Evolutionary conservation across 2,329 filamentous ascomycete genomes (phyloP).

Genomic region (Septoria linicola): DNA sequence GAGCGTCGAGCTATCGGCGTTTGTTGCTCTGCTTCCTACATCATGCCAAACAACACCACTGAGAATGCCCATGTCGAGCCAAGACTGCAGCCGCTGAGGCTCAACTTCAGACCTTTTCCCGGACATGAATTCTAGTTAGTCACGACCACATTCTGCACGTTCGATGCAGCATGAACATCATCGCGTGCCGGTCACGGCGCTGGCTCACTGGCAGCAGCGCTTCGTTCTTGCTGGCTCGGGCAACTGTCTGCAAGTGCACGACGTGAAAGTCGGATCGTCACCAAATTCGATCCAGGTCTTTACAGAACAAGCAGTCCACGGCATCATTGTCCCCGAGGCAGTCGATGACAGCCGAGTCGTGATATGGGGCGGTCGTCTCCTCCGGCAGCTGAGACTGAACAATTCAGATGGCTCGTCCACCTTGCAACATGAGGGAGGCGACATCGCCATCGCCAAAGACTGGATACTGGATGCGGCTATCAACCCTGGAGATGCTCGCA

Average conservation of each 20-base stretch:
- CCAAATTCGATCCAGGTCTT: constrained; percentile 56
- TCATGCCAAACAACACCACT: too few species aligned
- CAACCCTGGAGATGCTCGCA: background rate
- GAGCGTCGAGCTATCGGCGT: too few species aligned
- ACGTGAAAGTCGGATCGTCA: constrained; percentile 28
- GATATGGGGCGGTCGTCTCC: constrained; percentile 64
- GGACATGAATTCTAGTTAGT: too few species aligned
- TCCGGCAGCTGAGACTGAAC: constrained; percentile 13
- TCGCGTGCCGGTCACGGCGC: constrained; percentile 47
- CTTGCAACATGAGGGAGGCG: constrained; percentile 38
- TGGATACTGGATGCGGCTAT: constrained; percentile 70
- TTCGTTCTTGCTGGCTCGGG: constrained; percentile 46
- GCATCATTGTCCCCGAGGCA: constrained; percentile 54
- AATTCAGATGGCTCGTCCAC: background rate
- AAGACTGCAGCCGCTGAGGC: too few species aligned
- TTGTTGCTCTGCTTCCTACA: too few species aligned
- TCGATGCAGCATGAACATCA: constrained; percentile 37
- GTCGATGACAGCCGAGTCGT: constrained; percentile 45
- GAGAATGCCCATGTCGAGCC: too few species aligned
- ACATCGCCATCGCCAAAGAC: constrained; percentile 58
- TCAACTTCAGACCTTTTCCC: too few species aligned
- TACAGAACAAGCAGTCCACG: constrained; percentile 69
- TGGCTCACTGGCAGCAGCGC: constrained; percentile 40
- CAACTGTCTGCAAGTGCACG: constrained; percentile 43
- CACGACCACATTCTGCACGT: background rate